Conservation (phyloP, 805 yeast species). For the Lipomyces spencermartinsiae region DNA sequence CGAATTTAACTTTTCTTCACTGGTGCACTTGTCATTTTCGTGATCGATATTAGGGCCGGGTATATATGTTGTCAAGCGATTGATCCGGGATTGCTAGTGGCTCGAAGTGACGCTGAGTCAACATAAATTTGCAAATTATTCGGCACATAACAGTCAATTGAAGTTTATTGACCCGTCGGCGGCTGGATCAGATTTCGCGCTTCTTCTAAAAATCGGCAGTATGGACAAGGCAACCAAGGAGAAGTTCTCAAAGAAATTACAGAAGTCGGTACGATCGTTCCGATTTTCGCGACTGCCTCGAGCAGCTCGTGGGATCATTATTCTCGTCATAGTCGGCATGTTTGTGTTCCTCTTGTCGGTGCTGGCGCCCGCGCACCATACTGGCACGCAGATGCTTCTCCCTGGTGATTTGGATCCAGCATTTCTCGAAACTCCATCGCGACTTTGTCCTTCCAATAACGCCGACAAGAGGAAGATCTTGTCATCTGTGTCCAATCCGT, state of each 20-base stretch:
- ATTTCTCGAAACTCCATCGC: conserved; percentile 25
- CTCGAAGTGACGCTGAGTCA: not conserved
- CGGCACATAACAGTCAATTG: not conserved
- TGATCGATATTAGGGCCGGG: not conserved
- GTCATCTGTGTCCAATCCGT: conserved; percentile 33
- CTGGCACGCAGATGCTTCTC: conserved; percentile 9
- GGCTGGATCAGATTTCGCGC: not conserved
- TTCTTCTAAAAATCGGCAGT: not conserved
- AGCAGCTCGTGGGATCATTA: conserved; percentile 14
- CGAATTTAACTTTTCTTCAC: not conserved
- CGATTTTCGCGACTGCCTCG: conserved; percentile 27
- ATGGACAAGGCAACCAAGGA: conserved; percentile 1
- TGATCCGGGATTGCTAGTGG: not conserved
- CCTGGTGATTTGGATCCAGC: conserved; percentile 36
- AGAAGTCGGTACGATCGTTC: conserved; percentile 28
- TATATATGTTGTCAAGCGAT: not conserved
- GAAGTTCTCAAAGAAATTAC: conserved; percentile 11
- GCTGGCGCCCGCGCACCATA: conserved; percentile 6
- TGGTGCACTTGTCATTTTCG: not conserved
- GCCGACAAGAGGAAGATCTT: conserved; percentile 21
- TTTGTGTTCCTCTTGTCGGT: conserved; percentile 17
- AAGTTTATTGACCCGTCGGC: not conserved
- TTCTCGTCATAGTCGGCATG: conserved; percentile 2
- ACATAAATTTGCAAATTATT: not conserved
- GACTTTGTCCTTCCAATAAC: conserved; percentile 30